Percentiles rank a stretch among this genome's conserved stretches.
These are phyloP conservation scores for Carallia brachiata DNA, from an alignment of 345 rosid species.

Conservation along the genomic window DNA sequence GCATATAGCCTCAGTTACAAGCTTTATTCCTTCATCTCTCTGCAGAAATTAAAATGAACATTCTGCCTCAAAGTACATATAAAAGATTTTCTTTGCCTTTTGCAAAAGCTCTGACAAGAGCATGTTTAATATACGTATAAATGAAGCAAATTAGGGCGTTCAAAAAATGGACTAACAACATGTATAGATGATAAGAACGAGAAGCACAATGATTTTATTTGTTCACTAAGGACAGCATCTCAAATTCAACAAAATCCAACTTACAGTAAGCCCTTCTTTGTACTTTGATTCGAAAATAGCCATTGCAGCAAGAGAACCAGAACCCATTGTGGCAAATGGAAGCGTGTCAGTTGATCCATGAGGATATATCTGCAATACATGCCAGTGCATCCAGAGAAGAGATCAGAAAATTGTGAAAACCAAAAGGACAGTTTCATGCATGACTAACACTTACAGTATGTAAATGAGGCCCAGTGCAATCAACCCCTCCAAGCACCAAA, in stretches of 20 bases:
- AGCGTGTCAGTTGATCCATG: conserved; percentile 87
- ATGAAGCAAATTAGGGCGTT: background rate
- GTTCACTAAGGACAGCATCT: conserved; percentile 8
- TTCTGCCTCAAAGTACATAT: background rate
- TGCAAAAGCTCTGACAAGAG: background rate
- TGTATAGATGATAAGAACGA: background rate
- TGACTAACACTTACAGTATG: conserved; percentile 59
- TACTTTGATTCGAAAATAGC: conserved; percentile 75
- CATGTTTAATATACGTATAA: background rate
- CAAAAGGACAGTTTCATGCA: background rate
- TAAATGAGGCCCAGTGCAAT: conserved; percentile 75
- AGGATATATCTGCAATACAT: conserved; percentile 63
- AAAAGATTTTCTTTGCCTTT: background rate
- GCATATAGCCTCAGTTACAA: conserved; percentile 74
- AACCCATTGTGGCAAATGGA: conserved; percentile 91
- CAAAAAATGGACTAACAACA: background rate
- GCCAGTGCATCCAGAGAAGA: conserved; percentile 10
- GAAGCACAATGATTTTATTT: background rate
- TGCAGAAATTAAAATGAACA: conserved; percentile 18
- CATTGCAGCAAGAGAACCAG: conserved; percentile 93
- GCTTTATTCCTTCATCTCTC: conserved; percentile 74
- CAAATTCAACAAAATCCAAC: conserved; percentile 18
- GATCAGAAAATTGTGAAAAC: background rate
- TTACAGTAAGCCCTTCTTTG: conserved; percentile 75
- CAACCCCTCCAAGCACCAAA: conserved; percentile 90